A percentile compares a stretch with the other conserved stretches of the same genome.
Conservation (phyloP, 805 yeast genomes). For the Jamesozyma gamospora region DNA sequence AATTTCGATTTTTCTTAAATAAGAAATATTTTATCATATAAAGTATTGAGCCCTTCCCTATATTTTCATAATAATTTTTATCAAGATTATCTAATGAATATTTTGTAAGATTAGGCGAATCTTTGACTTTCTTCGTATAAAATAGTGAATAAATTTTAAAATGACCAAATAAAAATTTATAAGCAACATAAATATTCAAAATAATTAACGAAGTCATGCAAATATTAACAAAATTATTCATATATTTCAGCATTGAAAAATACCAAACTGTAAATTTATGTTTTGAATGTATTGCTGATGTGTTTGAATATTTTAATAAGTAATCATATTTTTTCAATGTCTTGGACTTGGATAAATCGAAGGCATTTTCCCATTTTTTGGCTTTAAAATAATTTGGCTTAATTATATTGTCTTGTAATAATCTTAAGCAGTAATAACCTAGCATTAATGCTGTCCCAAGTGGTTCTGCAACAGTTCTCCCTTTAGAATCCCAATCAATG, state of each 20-base stretch:
- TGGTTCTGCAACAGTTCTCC: constrained; percentile 17
- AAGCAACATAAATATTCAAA: not conserved
- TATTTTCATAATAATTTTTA: constrained; percentile 14
- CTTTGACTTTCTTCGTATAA: not conserved
- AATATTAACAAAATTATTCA: not conserved
- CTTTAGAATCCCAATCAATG: constrained; percentile 27
- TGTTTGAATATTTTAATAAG: constrained; percentile 7
- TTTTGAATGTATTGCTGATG: not conserved
- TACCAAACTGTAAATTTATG: not conserved
- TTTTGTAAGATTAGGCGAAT: constrained; percentile 14
- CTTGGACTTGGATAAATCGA: constrained; percentile 24
- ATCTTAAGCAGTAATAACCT: constrained; percentile 14
- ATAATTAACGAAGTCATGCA: not conserved
- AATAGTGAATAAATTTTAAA: constrained; percentile 19
- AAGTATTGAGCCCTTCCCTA: constrained; percentile 16
- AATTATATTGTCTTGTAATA: constrained; percentile 24
- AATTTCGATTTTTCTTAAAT: constrained; percentile 5
- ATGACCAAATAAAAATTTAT: constrained; percentile 14
- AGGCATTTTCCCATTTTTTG: constrained; percentile 13
- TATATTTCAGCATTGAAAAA: not conserved
- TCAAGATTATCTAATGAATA: constrained; percentile 14
- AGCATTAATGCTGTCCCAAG: constrained; percentile 17
- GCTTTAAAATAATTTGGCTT: constrained; percentile 18
- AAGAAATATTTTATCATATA: constrained; percentile 14
- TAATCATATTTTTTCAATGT: constrained; percentile 15